phyloP scores from a whole-genome alignment of 2,329 filamentous ascomycete species.

The Apiospora pterosperma region DNA sequence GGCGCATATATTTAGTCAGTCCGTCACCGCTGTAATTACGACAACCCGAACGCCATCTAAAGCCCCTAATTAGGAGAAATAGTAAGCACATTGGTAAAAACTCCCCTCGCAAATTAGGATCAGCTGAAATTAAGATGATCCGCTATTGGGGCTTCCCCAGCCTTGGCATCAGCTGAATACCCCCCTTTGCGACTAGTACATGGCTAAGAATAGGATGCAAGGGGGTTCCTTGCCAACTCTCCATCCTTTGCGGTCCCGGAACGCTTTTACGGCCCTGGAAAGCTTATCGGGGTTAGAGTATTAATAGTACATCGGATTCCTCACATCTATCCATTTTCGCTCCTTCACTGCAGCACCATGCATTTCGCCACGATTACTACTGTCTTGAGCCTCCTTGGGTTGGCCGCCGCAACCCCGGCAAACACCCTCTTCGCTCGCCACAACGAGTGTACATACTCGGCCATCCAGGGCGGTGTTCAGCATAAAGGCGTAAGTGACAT shows the following conservation, averaged over 20 bases:
- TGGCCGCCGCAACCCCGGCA: background rate
- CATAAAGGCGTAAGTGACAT: background rate
- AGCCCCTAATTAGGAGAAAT: background rate
- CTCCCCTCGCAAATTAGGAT: background rate
- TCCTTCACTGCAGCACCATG: background rate
- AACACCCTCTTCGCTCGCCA: slow-evolving; percentile 5
- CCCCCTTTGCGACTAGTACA: background rate
- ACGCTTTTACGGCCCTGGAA: background rate
- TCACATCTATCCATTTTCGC: background rate
- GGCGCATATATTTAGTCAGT: background rate
- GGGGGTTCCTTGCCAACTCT: background rate
- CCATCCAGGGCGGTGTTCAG: background rate
- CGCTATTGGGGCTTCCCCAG: background rate
- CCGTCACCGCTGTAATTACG: background rate
- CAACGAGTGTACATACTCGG: background rate
- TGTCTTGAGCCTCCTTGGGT: background rate
- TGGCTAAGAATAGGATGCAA: background rate
- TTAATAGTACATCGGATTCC: background rate
- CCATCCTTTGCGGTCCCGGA: too few relatives aligned
- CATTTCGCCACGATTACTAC: background rate
- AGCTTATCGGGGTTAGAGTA: too few relatives aligned
- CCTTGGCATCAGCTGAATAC: background rate
- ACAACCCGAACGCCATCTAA: background rate
- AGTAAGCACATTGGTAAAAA: background rate
- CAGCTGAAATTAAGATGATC: background rate